Base-by-base conservation (phyloP, 2,329 filamentous ascomycete genomes). In the Rhexocercosporidium sp. region DNA sequence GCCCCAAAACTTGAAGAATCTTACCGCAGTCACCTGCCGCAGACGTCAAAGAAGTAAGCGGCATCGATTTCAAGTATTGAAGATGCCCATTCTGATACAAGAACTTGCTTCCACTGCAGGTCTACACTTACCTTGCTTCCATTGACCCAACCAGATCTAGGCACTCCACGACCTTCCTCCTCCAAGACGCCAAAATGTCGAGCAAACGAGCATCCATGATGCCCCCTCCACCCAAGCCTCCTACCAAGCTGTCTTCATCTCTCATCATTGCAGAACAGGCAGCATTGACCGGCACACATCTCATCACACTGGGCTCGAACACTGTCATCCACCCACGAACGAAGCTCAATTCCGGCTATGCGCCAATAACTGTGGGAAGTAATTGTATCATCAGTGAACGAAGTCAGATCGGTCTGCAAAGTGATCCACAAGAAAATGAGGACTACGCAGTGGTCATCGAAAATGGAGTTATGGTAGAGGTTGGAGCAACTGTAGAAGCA, bases 301-400 rank as follows among this genome's bases (percentile, higher is more conserved):
- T 88, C 1, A 92, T 99, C 70, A 90, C 88, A 53, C 88, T 98
- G 70, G 90, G 90, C 65, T 85, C 92, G 27, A 90, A 93, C 75
- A 90, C 88, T 3, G 87, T 97, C 7, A 81, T 99, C n/a, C 95
- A 98, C 75, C 94, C 96, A 0, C 92, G 94, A 59, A 88, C 90
- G 18, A 89, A 90, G 69, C 86, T 97, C 65, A 92, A 94, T 75
- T 91, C 95, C 9, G 88, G 89, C 66, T 85, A 90, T 61, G 93
- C 93, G 4, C 90, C 93, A 51, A 89, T 98, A 72, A 89, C 89
- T 31, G 87, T 97, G 67, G 94, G 94, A 29, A 89, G 92, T 66
- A 89, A 91, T 62, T 96, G 92, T 74, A 91, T 97, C 54, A 84
- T 98, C 51, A 88, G 91, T 72, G 96, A 98, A 80, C 82, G 88